These are phyloP conservation scores for Daldinia caldariorum DNA, from an alignment of 495 filamentous ascomycete genomes.

Conservation along the genomic window DNA sequence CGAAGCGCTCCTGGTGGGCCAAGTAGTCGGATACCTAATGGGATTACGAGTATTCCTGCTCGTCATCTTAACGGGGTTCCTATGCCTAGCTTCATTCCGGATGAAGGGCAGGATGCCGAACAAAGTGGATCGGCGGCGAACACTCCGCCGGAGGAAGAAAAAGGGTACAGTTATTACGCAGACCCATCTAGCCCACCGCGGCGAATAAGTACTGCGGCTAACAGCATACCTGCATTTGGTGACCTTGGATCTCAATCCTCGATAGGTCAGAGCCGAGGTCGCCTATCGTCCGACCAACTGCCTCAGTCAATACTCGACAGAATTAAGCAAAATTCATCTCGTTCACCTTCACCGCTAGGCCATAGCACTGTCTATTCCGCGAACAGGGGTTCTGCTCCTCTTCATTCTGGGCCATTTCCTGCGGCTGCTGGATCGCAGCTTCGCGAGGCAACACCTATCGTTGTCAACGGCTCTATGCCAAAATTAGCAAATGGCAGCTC, in stretches of 20 bases:
- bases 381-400: slow-evolving; percentile 53
- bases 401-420: slow-evolving; percentile 48
- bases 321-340: slow-evolving; percentile 58
- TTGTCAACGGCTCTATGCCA: slow-evolving; percentile 58
- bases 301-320: slow-evolving; percentile 62
- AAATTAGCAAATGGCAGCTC: slow-evolving; percentile 40
- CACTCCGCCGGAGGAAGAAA: slow-evolving; percentile 55
- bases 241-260: slow-evolving; percentile 51
- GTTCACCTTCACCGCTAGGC: slow-evolving; percentile 64
- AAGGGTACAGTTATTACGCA: slow-evolving; percentile 39
- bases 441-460: slow-evolving; percentile 52
- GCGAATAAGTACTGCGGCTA: slow-evolving; percentile 49
- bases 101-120: slow-evolving; percentile 56
- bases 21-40: slow-evolving; percentile 45
- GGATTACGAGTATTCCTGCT: slow-evolving; percentile 44
- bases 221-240: slow-evolving; percentile 55
- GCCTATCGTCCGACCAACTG: slow-evolving; percentile 61
- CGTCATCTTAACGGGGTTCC: slow-evolving; percentile 55
- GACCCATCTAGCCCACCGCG: slow-evolving; percentile 48
- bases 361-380: slow-evolving; percentile 58
- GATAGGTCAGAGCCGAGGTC: slow-evolving; percentile 49
- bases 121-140: slow-evolving; percentile 44
- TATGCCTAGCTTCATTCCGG: slow-evolving; percentile 60
- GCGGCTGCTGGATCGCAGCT: slow-evolving; percentile 43
- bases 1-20: slow-evolving; percentile 45